Percentiles rank a stretch among this genome's conserved stretches.
Evolutionary conservation across 345 rosid species (phyloP).

Genomic region (Sonneratia caseolaris): DNA sequence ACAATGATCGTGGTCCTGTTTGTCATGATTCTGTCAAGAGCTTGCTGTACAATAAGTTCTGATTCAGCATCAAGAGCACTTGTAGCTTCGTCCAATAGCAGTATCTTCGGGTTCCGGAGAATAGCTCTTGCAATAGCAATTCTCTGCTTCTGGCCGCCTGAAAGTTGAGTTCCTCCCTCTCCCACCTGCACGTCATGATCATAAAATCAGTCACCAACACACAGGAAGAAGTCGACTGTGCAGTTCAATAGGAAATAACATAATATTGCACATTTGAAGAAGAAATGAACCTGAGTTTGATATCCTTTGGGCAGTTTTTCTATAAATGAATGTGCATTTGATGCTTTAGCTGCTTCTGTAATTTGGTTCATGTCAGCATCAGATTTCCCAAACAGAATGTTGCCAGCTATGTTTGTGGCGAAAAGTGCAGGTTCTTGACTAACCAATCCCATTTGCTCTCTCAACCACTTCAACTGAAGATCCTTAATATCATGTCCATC

Average conservation of each 20-base stretch:
- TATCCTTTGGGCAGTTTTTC: conserved; percentile 55
- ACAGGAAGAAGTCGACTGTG: background rate
- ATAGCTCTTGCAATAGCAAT: conserved; percentile 84
- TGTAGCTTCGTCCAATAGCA: conserved; percentile 83
- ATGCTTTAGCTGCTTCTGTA: conserved; percentile 59
- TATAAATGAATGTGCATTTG: conserved; percentile 73
- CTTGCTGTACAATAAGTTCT: conserved; percentile 62
- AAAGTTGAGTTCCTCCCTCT: conserved; percentile 88
- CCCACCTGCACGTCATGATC: conserved; percentile 48
- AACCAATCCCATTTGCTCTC: conserved; percentile 82
- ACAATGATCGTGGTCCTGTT: conserved; percentile 57
- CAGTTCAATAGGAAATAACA: background rate
- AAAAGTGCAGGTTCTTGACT: conserved; percentile 87
- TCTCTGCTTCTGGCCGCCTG: conserved; percentile 94
- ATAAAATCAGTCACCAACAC: background rate
- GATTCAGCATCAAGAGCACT: conserved; percentile 87
- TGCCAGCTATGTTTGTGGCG: conserved; percentile 56
- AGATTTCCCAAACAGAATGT: conserved; percentile 60
- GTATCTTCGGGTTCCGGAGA: conserved; percentile 64
- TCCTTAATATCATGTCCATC: conserved; percentile 58
- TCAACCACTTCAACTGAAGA: conserved; percentile 60
- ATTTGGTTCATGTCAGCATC: conserved; percentile 44
- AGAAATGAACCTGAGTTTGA: conserved; percentile 44
- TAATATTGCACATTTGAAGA: background rate
- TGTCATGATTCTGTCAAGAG: conserved; percentile 54